Evolutionary conservation across 345 rosid genomes (phyloP).

Genomic region (Populus simonii): DNA sequence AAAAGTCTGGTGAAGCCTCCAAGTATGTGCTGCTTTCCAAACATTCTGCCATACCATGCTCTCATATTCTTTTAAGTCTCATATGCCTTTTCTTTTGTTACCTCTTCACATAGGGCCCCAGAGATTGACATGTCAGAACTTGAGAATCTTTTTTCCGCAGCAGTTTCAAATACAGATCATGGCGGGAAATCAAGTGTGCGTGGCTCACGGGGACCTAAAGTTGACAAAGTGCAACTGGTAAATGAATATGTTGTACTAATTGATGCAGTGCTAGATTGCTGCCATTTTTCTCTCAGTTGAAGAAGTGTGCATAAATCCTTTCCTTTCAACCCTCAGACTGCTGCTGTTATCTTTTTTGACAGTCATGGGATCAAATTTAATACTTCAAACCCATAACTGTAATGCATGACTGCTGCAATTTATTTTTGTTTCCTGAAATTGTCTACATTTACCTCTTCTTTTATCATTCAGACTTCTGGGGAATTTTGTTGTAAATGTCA

Average conservation of each 20-base stretch:
- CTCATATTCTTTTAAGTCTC: not conserved
- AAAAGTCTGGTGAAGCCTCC: constrained; percentile 76
- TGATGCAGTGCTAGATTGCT: not conserved
- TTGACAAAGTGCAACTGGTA: constrained; percentile 95
- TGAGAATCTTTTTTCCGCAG: constrained; percentile 81
- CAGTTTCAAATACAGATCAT: constrained; percentile 51
- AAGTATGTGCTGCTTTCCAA: constrained; percentile 49
- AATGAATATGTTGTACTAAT: constrained; percentile 1
- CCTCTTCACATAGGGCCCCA: constrained; percentile 58
- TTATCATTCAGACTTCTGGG: not conserved
- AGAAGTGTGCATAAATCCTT: not conserved
- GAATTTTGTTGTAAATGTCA: not conserved
- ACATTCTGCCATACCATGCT: constrained; percentile 11
- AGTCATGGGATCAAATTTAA: not conserved
- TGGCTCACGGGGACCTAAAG: constrained; percentile 54
- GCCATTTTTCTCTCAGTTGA: not conserved
- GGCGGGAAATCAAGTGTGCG: constrained; percentile 40
- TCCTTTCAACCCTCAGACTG: not conserved
- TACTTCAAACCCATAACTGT: not conserved
- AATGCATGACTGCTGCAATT: not conserved
- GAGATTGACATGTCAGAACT: constrained; percentile 96
- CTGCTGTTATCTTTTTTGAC: not conserved
- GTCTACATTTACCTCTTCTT: not conserved
- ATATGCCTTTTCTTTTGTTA: constrained; percentile 13
- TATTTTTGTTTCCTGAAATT: not conserved